Evolutionary conservation across 2,329 filamentous ascomycete species (phyloP).

Genomic region (Emericellopsis atlantica): DNA sequence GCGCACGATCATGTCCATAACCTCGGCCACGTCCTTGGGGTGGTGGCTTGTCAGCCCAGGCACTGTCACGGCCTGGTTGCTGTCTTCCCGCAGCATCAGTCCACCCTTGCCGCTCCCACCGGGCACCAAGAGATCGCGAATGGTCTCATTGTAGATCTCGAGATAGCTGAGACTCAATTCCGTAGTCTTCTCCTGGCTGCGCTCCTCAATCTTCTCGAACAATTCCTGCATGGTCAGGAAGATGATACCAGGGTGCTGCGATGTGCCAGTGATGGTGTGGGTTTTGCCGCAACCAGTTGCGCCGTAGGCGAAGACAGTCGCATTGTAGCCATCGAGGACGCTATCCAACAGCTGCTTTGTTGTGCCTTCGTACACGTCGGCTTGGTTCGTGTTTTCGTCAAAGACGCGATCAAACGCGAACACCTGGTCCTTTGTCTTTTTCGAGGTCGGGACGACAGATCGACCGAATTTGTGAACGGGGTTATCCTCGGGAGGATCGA

Average conservation of each 20-base stretch:
- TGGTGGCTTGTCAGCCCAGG: conserved; percentile 83
- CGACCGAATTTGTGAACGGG: conserved; percentile 79
- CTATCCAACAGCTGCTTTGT: conserved; percentile 84
- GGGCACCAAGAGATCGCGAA: conserved; percentile 80
- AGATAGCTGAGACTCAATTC: conserved; percentile 90
- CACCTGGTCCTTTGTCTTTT: conserved; percentile 92
- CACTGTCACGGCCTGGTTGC: conserved; percentile 85
- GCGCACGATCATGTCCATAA: conserved; percentile 98
- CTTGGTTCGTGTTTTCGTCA: conserved; percentile 86
- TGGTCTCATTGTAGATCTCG: conserved; percentile 98
- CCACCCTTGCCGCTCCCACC: conserved; percentile 63
- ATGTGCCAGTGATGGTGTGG: conserved; percentile 88
- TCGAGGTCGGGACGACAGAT: conserved; percentile 70
- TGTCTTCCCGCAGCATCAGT: conserved; percentile 87
- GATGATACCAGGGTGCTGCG: conserved; percentile 91
- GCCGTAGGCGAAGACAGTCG: conserved; percentile 95
- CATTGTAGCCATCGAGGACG: conserved; percentile 95
- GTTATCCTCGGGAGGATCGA: conserved; percentile 92
- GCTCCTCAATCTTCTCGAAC: conserved; percentile 88
- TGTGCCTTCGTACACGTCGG: conserved; percentile 89
- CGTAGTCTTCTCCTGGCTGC: conserved; percentile 73
- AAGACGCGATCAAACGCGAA: conserved; percentile 96
- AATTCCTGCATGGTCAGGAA: conserved; percentile 98
- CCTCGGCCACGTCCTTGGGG: conserved; percentile 82
- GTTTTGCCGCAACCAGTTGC: conserved; percentile 98